phyloP scores from a whole-genome alignment of 78 protist species.

The Tieghemostelium lacteum region DNA sequence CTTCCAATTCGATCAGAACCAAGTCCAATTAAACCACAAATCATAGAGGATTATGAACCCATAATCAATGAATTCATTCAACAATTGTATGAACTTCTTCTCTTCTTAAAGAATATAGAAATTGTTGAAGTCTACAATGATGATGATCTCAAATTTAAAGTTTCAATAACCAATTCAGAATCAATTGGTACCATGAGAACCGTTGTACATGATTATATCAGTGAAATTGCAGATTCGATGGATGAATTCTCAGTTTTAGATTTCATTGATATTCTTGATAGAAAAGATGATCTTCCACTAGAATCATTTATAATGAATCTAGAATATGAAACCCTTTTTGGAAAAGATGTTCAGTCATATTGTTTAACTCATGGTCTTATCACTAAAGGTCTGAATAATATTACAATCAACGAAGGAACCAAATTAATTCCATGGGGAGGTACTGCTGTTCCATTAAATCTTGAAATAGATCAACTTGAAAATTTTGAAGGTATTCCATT shows the following conservation, averaged over 20 bases:
- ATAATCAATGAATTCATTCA: background rate
- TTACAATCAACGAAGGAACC: background rate
- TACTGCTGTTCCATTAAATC: background rate
- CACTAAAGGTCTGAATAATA: background rate
- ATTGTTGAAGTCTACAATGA: background rate
- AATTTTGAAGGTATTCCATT: constrained; percentile 6
- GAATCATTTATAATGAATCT: background rate
- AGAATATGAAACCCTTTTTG: background rate
- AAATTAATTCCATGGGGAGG: constrained; percentile 29
- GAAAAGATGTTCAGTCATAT: background rate
- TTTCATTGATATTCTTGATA: background rate
- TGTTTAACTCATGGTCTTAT: background rate
- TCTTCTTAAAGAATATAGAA: background rate
- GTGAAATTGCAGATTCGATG: constrained; percentile 1
- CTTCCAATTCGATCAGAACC: background rate
- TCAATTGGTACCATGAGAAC: background rate
- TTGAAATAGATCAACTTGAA: background rate
- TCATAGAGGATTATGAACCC: background rate
- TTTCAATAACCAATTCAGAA: background rate
- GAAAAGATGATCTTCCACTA: background rate
- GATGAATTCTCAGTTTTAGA: background rate
- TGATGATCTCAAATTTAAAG: background rate
- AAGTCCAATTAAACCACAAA: background rate
- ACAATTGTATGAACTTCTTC: background rate
- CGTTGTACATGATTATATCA: background rate